Percentiles rank a stretch among this genome's conserved stretches.
Evolutionary conservation across 75 land plant genomes (phyloP).

Genomic region (Pseudotsuga menziesii): DNA sequence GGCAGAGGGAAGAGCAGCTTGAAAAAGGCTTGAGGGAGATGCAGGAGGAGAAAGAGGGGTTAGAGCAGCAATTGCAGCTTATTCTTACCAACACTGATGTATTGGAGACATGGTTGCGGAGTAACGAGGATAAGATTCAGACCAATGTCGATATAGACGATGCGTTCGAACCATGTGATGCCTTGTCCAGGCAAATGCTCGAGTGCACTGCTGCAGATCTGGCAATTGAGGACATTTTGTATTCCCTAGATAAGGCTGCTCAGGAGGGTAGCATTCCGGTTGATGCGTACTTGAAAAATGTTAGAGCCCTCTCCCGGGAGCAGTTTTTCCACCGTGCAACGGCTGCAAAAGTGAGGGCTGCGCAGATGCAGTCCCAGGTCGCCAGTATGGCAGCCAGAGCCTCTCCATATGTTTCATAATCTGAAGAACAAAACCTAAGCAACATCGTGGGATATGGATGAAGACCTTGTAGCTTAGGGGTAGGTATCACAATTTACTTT

Average conservation of each 20-base stretch:
- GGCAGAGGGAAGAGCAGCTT: conserved; percentile 59
- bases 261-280: conserved; percentile 41
- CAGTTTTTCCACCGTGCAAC: conserved; percentile 60
- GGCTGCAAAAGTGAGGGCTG: conserved; percentile 21
- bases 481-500: neutral
- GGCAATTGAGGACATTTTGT: conserved; percentile 63
- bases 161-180: conserved; percentile 62
- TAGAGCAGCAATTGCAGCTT: conserved; percentile 89
- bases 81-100: conserved; percentile 72
- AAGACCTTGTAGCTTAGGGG: neutral
- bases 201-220: conserved; percentile 47
- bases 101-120: conserved; percentile 71
- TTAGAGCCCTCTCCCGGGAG: conserved; percentile 54
- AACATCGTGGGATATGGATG: neutral
- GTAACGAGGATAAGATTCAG: conserved; percentile 31
- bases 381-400: conserved; percentile 31
- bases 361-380: conserved; percentile 28
- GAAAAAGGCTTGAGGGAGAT: conserved; percentile 55
- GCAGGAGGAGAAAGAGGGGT: conserved; percentile 74
- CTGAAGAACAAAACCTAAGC: neutral
- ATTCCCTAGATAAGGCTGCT: conserved; percentile 61
- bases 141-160: conserved; percentile 42
- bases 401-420: conserved; percentile 27
- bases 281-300: conserved; percentile 54
- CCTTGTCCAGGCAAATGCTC: conserved; percentile 34